Base-by-base conservation (phyloP, 345 rosid genomes). In the Lumnitzera racemosa region DNA sequence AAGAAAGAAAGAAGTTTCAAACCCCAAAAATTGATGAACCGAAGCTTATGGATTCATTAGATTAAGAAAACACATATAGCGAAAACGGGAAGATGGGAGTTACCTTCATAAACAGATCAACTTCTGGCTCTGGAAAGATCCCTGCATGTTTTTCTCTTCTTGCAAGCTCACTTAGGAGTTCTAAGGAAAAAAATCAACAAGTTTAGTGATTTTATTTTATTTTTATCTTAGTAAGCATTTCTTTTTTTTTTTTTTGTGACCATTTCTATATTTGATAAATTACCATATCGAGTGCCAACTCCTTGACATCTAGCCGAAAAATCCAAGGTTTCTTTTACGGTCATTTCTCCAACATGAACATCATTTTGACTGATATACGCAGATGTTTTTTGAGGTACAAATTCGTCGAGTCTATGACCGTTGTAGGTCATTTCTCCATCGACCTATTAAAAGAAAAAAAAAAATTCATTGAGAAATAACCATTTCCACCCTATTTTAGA, bases 241-340 rank as follows among this genome's bases (percentile, higher is more conserved):
- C 13, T 27, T 46, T 12, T 2, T 27, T 15, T 27, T 46, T 12
- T 2, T 24, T 23, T 46, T 12, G n/a, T 14, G 14, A 6, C 43
- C 7, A 14, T 36, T 41, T 27, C 55, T 27, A 13, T 48, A n/a
- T 5, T 47, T 15, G 47, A 15, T 61, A 36, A 23, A 43, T 50
- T 83, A 92, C 99, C 99, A 43, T 85, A 81, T 79, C 99, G 77
- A 47, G 82, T 74, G 13, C 99, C 99, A 49, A 87, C 87, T 24
- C 99, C 99, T 68, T 79, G 96, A 59, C 99, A 92, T 56, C 95
- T 80, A 14, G 97, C 97, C 2, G 97, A 92, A 74, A 92, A 92
- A 73, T 92, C 97, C 1, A 92, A 70, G 25, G 97, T 92, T 77
- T 92, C 99, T 78, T 81, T 85, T 5, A 92, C 99, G 0, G 97